Percentiles rank a stretch among this genome's conserved stretches.
phyloP scores from a whole-genome alignment of 306 rosid genomes.

The Vicia faba region DNA sequence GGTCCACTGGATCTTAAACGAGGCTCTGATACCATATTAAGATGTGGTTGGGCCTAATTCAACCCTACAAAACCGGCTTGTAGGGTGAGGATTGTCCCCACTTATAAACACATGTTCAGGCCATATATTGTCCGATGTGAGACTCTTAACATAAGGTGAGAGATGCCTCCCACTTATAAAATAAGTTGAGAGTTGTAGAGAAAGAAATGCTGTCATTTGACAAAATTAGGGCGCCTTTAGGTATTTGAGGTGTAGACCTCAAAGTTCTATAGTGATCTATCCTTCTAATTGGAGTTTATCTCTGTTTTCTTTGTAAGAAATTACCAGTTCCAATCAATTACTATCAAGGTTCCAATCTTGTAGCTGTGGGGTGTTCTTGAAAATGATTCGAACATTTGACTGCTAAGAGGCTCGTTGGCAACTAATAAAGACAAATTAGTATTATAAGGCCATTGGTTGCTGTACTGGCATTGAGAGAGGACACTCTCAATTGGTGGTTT shows the following conservation, averaged over 20 bases:
- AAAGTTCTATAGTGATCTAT: not conserved
- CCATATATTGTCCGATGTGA: too few species aligned
- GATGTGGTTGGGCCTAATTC: too few species aligned
- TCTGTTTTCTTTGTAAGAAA: not conserved
- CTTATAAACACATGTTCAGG: too few species aligned
- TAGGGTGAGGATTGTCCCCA: too few species aligned
- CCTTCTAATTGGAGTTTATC: not conserved
- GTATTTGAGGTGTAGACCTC: not conserved
- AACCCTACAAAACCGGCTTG: too few species aligned
- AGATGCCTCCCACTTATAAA: not conserved
- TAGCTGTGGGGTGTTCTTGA: not conserved
- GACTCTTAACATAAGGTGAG: too few species aligned
- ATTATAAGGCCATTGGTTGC: not conserved
- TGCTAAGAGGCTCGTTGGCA: not conserved
- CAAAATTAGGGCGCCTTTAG: slow-evolving; percentile 2
- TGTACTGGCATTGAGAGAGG: not conserved
- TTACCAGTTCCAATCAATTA: not conserved
- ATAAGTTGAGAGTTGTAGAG: not conserved
- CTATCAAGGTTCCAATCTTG: not conserved
- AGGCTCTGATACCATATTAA: too few species aligned
- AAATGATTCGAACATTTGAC: not conserved
- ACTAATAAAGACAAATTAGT: not conserved
- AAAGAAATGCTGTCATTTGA: not conserved
- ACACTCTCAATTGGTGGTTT: not conserved
- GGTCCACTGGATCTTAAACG: too few species aligned